Base-by-base conservation (phyloP, 352 stramenopile genomes). In the Phytopythium mirpurense region DNA sequence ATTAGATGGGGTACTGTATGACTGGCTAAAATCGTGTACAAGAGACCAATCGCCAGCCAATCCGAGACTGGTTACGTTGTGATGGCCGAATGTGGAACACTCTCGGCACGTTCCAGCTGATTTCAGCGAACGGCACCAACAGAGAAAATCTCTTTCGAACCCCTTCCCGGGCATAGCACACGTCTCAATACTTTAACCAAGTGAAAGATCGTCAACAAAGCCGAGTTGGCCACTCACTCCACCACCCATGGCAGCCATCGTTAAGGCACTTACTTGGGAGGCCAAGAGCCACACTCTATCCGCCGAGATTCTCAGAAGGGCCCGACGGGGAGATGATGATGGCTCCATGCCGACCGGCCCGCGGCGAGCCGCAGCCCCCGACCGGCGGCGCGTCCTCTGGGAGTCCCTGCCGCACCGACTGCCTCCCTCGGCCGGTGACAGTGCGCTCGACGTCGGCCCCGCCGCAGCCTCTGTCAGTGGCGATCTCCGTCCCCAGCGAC, bases 71-170 rank as follows among this genome's bases (percentile, higher is more conserved):
- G n/a, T n/a, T n/a, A n/a, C n/a, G n/a, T n/a, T n/a, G n/a, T n/a
- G n/a, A n/a, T n/a, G n/a, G n/a, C 29, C 29, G 9, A 32, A 32
- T 32, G 7, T 16, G 27, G 45, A 51, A 40, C 45, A 16, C 24
- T 40, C 45, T 3, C 45, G 6, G 47, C 32, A 5, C 1, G 2
- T 43, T 53, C 47, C 47, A 43, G 31, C 31, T 42, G 47, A 5
- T 32, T 53, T 53, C 47, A 8, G 29, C 31, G 47, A 53, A 53
- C 47, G 23, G n/a, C n/a, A n/a, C n/a, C n/a, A n/a, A n/a, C n/a
- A n/a, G n/a, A 36, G 32, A 9, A 36, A 16, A 16, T 36, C 32
- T 36, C 15, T 36, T 36, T 36, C 32, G 32, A 36, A 36, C 32
- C 32, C 32, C 32, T 10, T 12, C 34, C 6, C 12, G 12, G 3